Evolutionary conservation across 768 basidiomycete genomes (phyloP).

Genomic region (Leucosporidium yakuticum): DNA sequence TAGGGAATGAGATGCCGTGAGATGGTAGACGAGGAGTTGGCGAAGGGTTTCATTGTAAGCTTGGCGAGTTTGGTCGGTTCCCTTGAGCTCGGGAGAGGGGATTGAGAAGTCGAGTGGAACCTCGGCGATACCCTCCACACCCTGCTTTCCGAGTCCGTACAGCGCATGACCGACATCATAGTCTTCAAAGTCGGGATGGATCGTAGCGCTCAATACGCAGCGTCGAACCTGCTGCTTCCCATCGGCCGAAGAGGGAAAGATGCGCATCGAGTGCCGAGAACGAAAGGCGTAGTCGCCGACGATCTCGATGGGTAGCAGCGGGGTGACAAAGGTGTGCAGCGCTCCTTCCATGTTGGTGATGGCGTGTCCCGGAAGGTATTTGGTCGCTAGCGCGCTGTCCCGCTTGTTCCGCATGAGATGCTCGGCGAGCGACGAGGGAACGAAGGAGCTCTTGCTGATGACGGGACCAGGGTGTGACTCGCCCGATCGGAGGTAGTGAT

Average conservation of each 20-base stretch:
- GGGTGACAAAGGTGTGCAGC: slow-evolving; percentile 31
- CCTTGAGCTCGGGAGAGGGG: slow-evolving; percentile 5
- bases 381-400: slow-evolving; percentile 27
- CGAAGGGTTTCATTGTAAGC: slow-evolving; percentile 11
- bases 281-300: slow-evolving; percentile 32
- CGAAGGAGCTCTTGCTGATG: slow-evolving; percentile 18
- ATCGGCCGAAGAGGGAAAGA: background rate
- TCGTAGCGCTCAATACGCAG: slow-evolving; percentile 19
- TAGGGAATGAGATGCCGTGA: background rate
- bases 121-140: background rate
- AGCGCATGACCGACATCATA: slow-evolving; percentile 20
- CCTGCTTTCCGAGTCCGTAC: background rate
- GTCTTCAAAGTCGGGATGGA: slow-evolving; percentile 35
- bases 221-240: slow-evolving; percentile 9
- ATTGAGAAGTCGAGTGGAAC: background rate
- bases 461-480: slow-evolving; percentile 10
- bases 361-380: slow-evolving; percentile 15
- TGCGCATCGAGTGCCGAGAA: background rate
- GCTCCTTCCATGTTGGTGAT: slow-evolving; percentile 35
- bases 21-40: slow-evolving; percentile 19
- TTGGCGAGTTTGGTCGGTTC: background rate
- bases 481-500: background rate
- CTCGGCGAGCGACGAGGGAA: slow-evolving; percentile 17
- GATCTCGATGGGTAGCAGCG: slow-evolving; percentile 15
- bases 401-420: slow-evolving; percentile 35